Evolutionary conservation across 2,329 filamentous ascomycete genomes (phyloP), one percentile per base, ranked within the genome.

Genomic region (Talaromyces sp.): DNA sequence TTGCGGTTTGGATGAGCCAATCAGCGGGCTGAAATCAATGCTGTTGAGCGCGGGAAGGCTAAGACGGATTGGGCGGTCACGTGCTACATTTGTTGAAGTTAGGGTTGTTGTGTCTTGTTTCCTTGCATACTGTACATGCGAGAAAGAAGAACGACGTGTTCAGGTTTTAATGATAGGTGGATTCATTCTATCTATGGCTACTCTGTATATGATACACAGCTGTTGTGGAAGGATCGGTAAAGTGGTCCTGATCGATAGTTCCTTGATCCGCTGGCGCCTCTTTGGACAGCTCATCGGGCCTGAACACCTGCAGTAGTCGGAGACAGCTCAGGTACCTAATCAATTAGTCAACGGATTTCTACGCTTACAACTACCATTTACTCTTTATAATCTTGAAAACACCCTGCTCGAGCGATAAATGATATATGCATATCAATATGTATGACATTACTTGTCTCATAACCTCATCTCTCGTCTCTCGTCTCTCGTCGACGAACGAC

Each of bases 361-460:
- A 47, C 9, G n/a, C 1, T 35, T 14, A 35, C 37, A 56, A 13
- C 5, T 49, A 49, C 14, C 3, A 22, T 47, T 27, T 54, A 6
- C 27, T 37, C 31, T 56, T 31, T 56, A 50, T 19, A 11, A 45
- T 45, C 10, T 6, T 16, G 24, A 14, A 7, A 37, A 10, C 35
- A 49, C 22, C 16, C 4, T 9, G 3, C 16, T 39, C 9, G n/a
- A 45, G 31, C 24, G 27, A 33, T 52, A 37, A 56, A 37, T 39
- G 33, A 39, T 22, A 56, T 59, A 45, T 59, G 56, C 24, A 57
- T 57, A 57, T 41, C 16, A 22, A 45, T 62, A 62, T 62, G 33
- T 62, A 62, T 62, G 19, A 35, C 47, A 62, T 62, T 58, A 62
- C 60, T 62, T 63, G 35, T 24, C 59, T 50, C 57, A 67, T 67